phyloP scores from a whole-genome alignment of 2,329 filamentous ascomycete genomes.

The Diplodia seriata region DNA sequence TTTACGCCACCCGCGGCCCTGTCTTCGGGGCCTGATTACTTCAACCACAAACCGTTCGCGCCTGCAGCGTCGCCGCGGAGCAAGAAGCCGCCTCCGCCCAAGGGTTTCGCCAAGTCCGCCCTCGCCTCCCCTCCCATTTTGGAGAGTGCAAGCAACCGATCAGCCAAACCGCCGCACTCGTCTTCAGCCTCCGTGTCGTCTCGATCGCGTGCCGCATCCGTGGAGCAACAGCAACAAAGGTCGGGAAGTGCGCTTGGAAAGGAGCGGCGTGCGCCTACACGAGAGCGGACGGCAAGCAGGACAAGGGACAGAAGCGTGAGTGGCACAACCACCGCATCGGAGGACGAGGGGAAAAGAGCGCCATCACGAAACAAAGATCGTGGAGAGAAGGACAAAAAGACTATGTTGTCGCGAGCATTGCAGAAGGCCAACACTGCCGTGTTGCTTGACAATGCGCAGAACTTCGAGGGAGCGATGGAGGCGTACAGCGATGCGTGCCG shows the following conservation, averaged over 20 bases:
- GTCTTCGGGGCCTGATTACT: conserved; percentile 47
- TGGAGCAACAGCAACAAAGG: conserved; percentile 24
- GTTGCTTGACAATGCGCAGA: conserved; percentile 92
- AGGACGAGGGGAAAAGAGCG: conserved; percentile 26
- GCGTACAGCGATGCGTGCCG: conserved; percentile 92
- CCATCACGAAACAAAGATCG: conserved; percentile 51
- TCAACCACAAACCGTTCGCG: conserved; percentile 39
- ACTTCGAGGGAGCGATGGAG: conserved; percentile 87
- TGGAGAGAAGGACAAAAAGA: conserved; percentile 71
- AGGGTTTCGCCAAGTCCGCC: conserved; percentile 41
- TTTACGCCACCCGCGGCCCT: conserved; percentile 42
- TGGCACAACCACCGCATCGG: conserved; percentile 26
- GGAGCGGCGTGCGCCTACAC: conserved; percentile 9
- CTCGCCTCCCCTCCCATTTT: conserved; percentile 46
- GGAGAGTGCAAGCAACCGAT: conserved; percentile 6
- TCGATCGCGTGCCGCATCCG: conserved; percentile 16
- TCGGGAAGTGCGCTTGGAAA: conserved; percentile 22
- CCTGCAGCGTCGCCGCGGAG: conserved; percentile 44
- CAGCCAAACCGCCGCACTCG: conserved; percentile 21
- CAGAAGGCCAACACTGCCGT: conserved; percentile 97
- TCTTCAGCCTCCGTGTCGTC: conserved; percentile 20
- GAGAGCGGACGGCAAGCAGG: conserved; percentile 3
- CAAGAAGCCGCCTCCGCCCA: conserved; percentile 15
- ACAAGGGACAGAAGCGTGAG: conserved; percentile 32
- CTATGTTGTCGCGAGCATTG: conserved; percentile 93